Conservation (phyloP, 352 stramenopile species). For the Pythium periplocum region DNA sequence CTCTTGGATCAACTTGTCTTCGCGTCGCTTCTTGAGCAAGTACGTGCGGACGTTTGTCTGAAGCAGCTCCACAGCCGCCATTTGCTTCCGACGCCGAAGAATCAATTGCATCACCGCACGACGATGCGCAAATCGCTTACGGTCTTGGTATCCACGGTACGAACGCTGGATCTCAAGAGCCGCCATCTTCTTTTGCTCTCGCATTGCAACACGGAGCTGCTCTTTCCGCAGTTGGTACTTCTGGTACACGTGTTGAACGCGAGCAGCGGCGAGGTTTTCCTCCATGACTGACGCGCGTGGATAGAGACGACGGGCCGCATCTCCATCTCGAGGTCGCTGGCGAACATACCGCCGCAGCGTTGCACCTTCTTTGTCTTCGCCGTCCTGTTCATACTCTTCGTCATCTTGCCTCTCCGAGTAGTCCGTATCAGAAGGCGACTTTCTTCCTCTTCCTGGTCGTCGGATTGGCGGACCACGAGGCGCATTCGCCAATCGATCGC, state of each 20-base stretch:
- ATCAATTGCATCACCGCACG: conserved; percentile 51
- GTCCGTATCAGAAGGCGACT: not conserved
- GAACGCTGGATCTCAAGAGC: conserved; percentile 61
- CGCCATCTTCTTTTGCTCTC: conserved; percentile 45
- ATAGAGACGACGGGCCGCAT: not conserved
- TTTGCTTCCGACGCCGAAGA: conserved; percentile 33
- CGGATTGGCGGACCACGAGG: not conserved
- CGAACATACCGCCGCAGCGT: not conserved
- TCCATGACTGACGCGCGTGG: conserved; percentile 31
- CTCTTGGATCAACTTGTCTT: not conserved
- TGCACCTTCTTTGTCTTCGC: conserved; percentile 14
- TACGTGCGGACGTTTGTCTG: conserved; percentile 64
- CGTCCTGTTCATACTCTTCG: not conserved
- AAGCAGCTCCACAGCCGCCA: conserved; percentile 49
- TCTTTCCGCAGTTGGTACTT: conserved; percentile 58
- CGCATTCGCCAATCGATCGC: not conserved
- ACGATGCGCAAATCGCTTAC: conserved; percentile 41
- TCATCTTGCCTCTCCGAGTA: not conserved
- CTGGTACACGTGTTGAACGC: conserved; percentile 47
- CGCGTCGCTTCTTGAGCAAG: conserved; percentile 32
- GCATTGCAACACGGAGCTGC: conserved; percentile 32
- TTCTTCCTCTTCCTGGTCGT: conserved; percentile 4
- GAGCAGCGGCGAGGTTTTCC: conserved; percentile 41
- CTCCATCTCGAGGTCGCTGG: not conserved
- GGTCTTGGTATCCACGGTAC: conserved; percentile 52